Evolutionary conservation across 257 asterid species (phyloP).

Genomic region (Voacanga thouarsii): DNA sequence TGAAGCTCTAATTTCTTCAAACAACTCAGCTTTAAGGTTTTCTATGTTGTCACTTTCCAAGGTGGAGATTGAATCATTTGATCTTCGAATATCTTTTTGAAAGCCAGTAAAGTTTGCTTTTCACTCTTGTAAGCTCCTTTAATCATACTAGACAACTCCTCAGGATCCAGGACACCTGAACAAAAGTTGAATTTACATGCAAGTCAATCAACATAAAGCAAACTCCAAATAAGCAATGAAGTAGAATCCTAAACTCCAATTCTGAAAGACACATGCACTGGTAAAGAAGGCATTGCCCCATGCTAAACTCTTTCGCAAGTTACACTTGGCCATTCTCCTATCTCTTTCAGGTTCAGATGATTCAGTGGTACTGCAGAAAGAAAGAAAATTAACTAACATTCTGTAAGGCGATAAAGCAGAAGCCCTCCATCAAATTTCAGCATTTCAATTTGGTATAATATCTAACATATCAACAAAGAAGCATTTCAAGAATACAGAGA

Average conservation of each 20-base stretch:
- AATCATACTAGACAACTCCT: constrained; percentile 75
- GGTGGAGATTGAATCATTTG: constrained; percentile 75
- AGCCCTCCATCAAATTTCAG: not conserved
- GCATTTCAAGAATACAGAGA: not conserved
- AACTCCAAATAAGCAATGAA: not conserved
- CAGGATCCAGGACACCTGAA: constrained; percentile 82
- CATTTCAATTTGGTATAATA: not conserved
- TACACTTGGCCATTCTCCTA: constrained; percentile 55
- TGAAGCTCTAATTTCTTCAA: constrained; percentile 94
- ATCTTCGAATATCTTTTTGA: constrained; percentile 67
- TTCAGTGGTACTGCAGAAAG: constrained; percentile 14
- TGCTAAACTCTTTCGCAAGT: constrained; percentile 88
- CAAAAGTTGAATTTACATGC: constrained; percentile 7
- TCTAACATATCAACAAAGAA: not conserved
- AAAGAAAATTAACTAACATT: not conserved
- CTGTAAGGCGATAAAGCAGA: not conserved
- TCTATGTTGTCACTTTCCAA: constrained; percentile 72
- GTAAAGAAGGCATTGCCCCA: constrained; percentile 98
- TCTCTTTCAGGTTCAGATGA: constrained; percentile 51
- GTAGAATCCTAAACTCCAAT: not conserved
- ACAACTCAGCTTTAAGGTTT: constrained; percentile 71
- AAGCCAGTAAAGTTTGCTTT: constrained; percentile 49
- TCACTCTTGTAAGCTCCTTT: constrained; percentile 47
- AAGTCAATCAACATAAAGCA: not conserved
- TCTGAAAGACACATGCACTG: constrained; percentile 58